Evolutionary conservation across 257 asterid species (phyloP), one percentile per base, ranked within the genome.

Genomic region (Solanum peruvianum): DNA sequence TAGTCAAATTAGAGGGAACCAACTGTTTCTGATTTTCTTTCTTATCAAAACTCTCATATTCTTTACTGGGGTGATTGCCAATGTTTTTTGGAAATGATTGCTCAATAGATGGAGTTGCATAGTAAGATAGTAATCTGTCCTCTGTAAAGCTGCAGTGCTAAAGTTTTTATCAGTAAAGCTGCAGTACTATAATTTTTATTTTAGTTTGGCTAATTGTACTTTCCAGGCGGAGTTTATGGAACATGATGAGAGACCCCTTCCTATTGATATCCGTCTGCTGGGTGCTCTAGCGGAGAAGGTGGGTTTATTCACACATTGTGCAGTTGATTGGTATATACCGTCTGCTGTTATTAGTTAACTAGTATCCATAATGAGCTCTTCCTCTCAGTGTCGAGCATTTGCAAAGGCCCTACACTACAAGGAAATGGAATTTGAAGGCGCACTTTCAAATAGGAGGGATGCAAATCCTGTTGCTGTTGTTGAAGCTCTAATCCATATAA

Each of bases 241-340:
- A 91, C 99, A 94, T 82, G 98, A 94, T 89, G 99, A 95, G 93
- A 94, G 96, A 87, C 98, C 98, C 88, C 98, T 97, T 86, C 99
- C 99, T 35, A 97, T 97, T 69, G 99, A 97, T 91, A 97, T 97
- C 87, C 98, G 99, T 87, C 93, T 97, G 83, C 94, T 97, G 86
- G 99, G 99, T 75, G 99, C 99, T 89, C 99, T 97, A 88, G 98
- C 99, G 11, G 99, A 96, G 87, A 97, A 97, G 94, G 99, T 93
- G 85, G 66, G 91, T 37, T 27, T 91, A 88, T 83, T 67, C 80
- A 82, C 49, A 39, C 82, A 77, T 85, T 85, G 44, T 56, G 60
- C n/a, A 31, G 87, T 77, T 58, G 77, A 80, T 47, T 13, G 78
- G 52, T 47, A 72, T 69, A 73, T 62, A 85, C 41, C 39, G 41